Base-by-base conservation (phyloP, 1,284 basidiomycete genomes). In the Chondrostereum purpureum region DNA sequence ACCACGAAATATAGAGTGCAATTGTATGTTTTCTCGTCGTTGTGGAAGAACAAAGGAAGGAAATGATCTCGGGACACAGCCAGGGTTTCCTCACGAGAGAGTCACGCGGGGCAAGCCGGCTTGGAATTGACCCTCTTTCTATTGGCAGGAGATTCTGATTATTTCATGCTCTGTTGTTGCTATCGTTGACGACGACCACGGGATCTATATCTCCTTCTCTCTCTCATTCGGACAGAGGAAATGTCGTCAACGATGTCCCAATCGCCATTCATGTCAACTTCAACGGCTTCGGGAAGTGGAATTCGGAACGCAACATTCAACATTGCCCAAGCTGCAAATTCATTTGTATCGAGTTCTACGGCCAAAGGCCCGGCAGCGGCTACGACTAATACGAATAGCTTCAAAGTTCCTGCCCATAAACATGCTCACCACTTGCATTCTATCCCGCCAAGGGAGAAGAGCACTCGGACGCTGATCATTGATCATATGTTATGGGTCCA, bases 401-500 rank as follows among this genome's bases (percentile, higher is more conserved):
- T 80, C 63, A 70, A 65, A 50, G 74, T 78, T 3, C 80, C 80
- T 4, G 80, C 80, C 6, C 80, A 83, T 59, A 81, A 78, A 50
- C 79, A 82, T 62, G 81, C 82, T 3, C 82, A 86, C 59, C 82
- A 86, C 58, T 66, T 86, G 10, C 82, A 76, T 57, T 80, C 83
- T 5, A 87, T 88, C 42, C 85, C 83, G 12, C 86, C 81, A 6
- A 67, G 81, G 45, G 85, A 86, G 64, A 89, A 86, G 68, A 87
- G 80, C 36, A 88, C 83, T 20, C 70, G 83, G 46, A 90, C 83
- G 16, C 70, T 90, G 43, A 89, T 90, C 53, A 77, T 90, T 47
- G 87, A 90, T 62, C 83, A 90, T 62, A 77, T 88, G 68, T 67
- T 89, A 46, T 89, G 83, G 85, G 82, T 83, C 4, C 88, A 90